phyloP scores from a whole-genome alignment of 352 stramenopile genomes.

The Globisporangium iwayamae region DNA sequence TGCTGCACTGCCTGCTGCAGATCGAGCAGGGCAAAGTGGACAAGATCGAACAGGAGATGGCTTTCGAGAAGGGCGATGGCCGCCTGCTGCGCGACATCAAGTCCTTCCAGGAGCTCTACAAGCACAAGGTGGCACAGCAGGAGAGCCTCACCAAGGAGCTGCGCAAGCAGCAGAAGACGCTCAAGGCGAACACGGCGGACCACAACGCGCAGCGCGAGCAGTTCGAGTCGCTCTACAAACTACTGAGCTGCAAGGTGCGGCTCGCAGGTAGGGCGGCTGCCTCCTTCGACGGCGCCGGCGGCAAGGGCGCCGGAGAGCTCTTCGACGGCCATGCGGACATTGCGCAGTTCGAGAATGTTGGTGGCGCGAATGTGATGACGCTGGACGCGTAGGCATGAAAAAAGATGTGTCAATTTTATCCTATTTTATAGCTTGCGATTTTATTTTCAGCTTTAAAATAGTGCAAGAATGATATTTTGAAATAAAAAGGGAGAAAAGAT shows the following conservation, averaged over 20 bases:
- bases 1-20: constrained; percentile 71
- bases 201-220: constrained; percentile 78
- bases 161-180: constrained; percentile 85
- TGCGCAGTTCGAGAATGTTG: constrained; percentile 71
- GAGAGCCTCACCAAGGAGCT: constrained; percentile 89
- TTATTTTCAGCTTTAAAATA: background rate
- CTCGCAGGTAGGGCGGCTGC: constrained; percentile 30
- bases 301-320: constrained; percentile 31
- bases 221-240: constrained; percentile 80
- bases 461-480: background rate
- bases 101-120: constrained; percentile 89
- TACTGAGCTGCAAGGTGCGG: constrained; percentile 79
- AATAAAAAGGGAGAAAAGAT: background rate
- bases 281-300: constrained; percentile 13
- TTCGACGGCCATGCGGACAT: constrained; percentile 68
- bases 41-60: constrained; percentile 84
- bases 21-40: constrained; percentile 74
- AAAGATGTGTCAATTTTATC: background rate
- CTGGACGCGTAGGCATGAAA: constrained; percentile 42
- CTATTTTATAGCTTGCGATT: background rate
- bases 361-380: constrained; percentile 83
- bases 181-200: constrained; percentile 78
- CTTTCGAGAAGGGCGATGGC: constrained; percentile 80
- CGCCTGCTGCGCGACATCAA: constrained; percentile 84
- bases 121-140: constrained; percentile 89